Conservation (phyloP, 805 yeast species). For the Pichia paraexigua region DNA sequence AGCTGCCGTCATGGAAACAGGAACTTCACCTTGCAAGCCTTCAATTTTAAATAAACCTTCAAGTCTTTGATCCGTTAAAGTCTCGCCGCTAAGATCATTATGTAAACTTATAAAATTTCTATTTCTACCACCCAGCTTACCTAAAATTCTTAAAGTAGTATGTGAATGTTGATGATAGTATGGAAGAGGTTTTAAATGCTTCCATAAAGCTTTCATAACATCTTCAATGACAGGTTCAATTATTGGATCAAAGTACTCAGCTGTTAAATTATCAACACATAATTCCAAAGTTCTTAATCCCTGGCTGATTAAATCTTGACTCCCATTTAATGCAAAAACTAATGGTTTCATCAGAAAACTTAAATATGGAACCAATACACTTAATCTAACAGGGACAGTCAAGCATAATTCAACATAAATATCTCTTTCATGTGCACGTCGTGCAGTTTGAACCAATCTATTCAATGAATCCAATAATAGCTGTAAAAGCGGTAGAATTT, state of each 20-base stretch:
- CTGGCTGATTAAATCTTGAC: slow-evolving; percentile 87
- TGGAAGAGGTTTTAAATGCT: slow-evolving; percentile 83
- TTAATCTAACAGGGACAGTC: slow-evolving; percentile 90
- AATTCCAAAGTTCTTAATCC: slow-evolving; percentile 91
- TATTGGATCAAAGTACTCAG: slow-evolving; percentile 95
- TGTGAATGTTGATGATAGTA: slow-evolving; percentile 93
- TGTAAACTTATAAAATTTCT: slow-evolving; percentile 78
- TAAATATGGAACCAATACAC: slow-evolving; percentile 89
- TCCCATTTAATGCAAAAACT: slow-evolving; percentile 82
- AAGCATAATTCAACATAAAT: slow-evolving; percentile 90
- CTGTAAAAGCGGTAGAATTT: slow-evolving; percentile 85
- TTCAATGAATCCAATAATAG: slow-evolving; percentile 80
- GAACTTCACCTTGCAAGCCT: slow-evolving; percentile 54
- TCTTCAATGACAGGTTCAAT: slow-evolving; percentile 94
- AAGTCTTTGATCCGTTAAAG: slow-evolving; percentile 54
- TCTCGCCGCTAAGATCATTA: slow-evolving; percentile 48
- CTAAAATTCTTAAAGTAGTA: slow-evolving; percentile 85
- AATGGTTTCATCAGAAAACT: slow-evolving; percentile 85
- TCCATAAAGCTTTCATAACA: slow-evolving; percentile 89
- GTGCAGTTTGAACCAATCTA: slow-evolving; percentile 71
- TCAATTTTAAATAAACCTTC: slow-evolving; percentile 62
- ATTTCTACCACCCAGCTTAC: slow-evolving; percentile 94
- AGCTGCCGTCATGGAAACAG: slow-evolving; percentile 79
- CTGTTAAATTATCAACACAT: slow-evolving; percentile 93
- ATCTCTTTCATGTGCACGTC: slow-evolving; percentile 86